Conservation (phyloP, 352 stramenopile species). For the Elongisporangium prolatum region DNA sequence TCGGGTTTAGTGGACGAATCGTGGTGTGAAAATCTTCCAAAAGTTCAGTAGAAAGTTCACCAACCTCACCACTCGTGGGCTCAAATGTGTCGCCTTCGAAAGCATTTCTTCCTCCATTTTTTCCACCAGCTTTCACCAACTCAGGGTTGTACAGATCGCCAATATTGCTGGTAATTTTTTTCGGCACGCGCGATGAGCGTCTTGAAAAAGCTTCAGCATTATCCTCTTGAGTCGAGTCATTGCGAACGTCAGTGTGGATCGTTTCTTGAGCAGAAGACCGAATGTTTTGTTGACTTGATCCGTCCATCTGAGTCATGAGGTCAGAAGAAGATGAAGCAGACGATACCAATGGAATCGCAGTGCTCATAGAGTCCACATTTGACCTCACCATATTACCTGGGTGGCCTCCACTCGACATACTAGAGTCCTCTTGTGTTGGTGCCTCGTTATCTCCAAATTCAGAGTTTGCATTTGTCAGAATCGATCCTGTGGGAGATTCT, state of each 20-base stretch:
- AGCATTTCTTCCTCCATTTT: background rate
- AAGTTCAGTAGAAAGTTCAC: constrained; percentile 64
- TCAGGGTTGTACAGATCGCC: constrained; percentile 76
- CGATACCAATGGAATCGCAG: background rate
- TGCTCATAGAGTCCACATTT: background rate
- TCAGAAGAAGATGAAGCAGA: background rate
- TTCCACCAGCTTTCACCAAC: constrained; percentile 26
- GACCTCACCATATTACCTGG: background rate
- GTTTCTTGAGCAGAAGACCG: background rate
- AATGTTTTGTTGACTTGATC: background rate
- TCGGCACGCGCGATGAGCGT: constrained; percentile 59
- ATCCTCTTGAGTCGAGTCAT: background rate
- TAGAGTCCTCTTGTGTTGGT: constrained; percentile 8
- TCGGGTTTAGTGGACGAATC: constrained; percentile 40
- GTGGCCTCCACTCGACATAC: background rate
- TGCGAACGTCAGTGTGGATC: background rate
- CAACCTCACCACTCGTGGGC: constrained; percentile 65
- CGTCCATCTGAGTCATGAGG: background rate
- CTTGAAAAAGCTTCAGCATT: constrained; percentile 19
- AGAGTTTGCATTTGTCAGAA: background rate
- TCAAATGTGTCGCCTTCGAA: constrained; percentile 20
- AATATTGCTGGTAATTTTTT: constrained; percentile 77
- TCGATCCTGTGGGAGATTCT: constrained; percentile 16
- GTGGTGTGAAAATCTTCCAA: constrained; percentile 49
- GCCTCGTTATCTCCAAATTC: constrained; percentile 4